Evolutionary conservation across 176 grass and related monocot genomes (phyloP).

Genomic region (Eragrostis curvula): DNA sequence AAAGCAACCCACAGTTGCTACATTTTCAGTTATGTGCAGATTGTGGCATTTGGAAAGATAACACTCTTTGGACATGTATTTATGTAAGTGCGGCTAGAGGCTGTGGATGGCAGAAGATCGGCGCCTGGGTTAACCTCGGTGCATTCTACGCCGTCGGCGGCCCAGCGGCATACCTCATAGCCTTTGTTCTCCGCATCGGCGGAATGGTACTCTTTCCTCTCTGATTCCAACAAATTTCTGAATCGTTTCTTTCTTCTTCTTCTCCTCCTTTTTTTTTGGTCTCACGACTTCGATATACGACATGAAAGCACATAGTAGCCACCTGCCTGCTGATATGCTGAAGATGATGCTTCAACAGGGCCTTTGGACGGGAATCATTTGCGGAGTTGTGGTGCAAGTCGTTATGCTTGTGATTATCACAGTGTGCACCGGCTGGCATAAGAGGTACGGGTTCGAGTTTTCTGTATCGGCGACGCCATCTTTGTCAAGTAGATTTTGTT

Average conservation of each 20-base stretch:
- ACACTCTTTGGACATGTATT: neutral
- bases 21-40: neutral
- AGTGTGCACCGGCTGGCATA: slow-evolving; percentile 63
- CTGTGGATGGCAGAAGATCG: slow-evolving; percentile 82
- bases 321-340: neutral
- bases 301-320: neutral
- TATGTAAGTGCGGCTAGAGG: slow-evolving; percentile 78
- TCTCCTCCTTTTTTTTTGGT: too few species aligned
- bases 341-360: slow-evolving; percentile 41
- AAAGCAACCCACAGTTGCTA: too few species aligned
- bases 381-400: slow-evolving; percentile 61
- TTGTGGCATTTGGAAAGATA: neutral
- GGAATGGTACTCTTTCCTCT: slow-evolving; percentile 44
- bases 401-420: slow-evolving; percentile 53
- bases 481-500: too few species aligned
- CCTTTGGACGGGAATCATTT: slow-evolving; percentile 77
- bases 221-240: neutral
- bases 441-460: slow-evolving; percentile 49
- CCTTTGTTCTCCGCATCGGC: slow-evolving; percentile 60
- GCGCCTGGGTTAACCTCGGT: slow-evolving; percentile 70
- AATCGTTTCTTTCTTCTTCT: too few species aligned
- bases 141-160: slow-evolving; percentile 66
- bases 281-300: too few species aligned
- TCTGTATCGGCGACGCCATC: too few species aligned
- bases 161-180: slow-evolving; percentile 65